Percentiles rank a stretch among this genome's conserved stretches.
phyloP scores from a whole-genome alignment of 2,329 filamentous ascomycete genomes.

The Fusarium duplospermum region DNA sequence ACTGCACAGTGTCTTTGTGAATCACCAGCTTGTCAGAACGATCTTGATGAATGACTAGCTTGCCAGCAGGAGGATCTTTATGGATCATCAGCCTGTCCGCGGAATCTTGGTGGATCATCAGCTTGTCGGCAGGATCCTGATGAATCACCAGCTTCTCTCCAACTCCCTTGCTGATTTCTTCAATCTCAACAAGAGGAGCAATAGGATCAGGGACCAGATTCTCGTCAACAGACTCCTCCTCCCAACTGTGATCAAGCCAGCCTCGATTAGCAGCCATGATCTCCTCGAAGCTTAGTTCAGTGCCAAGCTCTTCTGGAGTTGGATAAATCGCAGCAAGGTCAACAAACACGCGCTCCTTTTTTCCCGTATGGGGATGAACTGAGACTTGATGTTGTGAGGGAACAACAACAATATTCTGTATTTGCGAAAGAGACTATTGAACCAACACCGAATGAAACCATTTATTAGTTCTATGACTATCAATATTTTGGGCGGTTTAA shows the following conservation, averaged over 20 bases:
- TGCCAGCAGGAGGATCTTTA: conserved; percentile 34
- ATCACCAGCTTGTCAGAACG: conserved; percentile 38
- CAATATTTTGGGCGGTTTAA: conserved; percentile 75
- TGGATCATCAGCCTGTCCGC: conserved; percentile 38
- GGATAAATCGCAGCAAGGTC: conserved; percentile 89
- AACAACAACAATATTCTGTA: conserved; percentile 76
- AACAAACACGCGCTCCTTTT: conserved; percentile 87
- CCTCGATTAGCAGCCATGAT: conserved; percentile 83
- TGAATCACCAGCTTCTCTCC: conserved; percentile 43
- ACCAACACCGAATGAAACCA: conserved; percentile 55
- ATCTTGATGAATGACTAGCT: conserved; percentile 42
- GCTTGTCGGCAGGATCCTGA: conserved; percentile 42
- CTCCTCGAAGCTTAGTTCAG: conserved; percentile 92
- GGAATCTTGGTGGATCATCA: conserved; percentile 38
- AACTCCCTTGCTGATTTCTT: conserved; percentile 45
- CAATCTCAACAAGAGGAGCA: conserved; percentile 46
- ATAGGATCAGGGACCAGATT: conserved; percentile 46
- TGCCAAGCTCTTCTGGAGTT: conserved; percentile 74
- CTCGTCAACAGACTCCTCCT: conserved; percentile 54
- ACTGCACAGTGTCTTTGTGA: conserved; percentile 49
- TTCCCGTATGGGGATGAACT: conserved; percentile 84
- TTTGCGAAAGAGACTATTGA: conserved; percentile 68
- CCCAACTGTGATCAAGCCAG: conserved; percentile 70
- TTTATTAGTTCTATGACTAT: conserved; percentile 97
- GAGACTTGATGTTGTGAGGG: conserved; percentile 81